Conservation (phyloP, 179 eudicot genomes). For the Monotropa hypopitys region DNA sequence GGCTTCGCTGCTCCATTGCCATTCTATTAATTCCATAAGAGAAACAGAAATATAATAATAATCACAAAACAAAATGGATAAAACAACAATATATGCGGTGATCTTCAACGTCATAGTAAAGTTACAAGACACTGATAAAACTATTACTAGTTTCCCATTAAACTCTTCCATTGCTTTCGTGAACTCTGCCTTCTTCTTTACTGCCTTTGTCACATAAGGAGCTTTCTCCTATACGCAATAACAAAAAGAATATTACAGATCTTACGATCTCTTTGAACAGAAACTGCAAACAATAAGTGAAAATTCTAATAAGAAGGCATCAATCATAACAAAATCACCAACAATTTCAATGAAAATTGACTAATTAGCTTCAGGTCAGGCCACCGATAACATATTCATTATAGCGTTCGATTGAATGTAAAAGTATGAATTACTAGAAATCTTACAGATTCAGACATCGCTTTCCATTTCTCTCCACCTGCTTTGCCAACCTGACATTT, state of each 20-base stretch:
- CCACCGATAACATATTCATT: background rate
- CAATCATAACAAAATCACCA: background rate
- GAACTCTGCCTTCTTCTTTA: conserved; percentile 8
- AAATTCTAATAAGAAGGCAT: background rate
- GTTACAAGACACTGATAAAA: background rate
- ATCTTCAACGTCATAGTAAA: background rate
- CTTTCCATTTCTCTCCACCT: conserved; percentile 8
- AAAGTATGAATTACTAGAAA: background rate
- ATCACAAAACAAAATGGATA: background rate
- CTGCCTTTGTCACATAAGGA: conserved; percentile 5
- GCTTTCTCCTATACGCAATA: conserved; percentile 10
- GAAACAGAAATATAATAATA: background rate
- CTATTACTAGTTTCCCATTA: conserved; percentile 1
- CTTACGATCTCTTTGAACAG: background rate
- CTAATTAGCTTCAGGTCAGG: background rate
- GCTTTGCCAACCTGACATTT: conserved; percentile 10
- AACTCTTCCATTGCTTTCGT: conserved; percentile 6
- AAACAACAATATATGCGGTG: background rate
- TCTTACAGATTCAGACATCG: conserved; percentile 12
- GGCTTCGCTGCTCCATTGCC: conserved; percentile 2
- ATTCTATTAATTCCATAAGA: background rate
- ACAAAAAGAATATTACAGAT: background rate
- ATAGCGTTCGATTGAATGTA: background rate
- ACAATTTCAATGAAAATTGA: background rate
- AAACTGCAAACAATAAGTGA: background rate